Conservation (phyloP, 352 stramenopile genomes). For the Globisporangium barbulae region DNA sequence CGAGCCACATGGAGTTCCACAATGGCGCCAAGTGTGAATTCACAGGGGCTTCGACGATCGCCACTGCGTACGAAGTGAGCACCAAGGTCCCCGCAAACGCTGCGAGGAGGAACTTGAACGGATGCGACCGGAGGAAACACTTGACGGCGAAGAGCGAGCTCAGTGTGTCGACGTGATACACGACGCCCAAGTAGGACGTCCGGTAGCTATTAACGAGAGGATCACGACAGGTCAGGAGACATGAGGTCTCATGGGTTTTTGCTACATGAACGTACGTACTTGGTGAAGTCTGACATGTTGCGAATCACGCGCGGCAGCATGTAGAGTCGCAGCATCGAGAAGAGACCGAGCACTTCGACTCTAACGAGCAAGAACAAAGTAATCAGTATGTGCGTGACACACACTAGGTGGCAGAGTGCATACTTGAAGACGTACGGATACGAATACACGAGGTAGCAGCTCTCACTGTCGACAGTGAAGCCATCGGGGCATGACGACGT, state of each 20-base stretch:
- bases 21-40: conserved; percentile 62
- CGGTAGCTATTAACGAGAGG: conserved; percentile 43
- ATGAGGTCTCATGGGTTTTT: not conserved
- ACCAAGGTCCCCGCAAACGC: conserved; percentile 40
- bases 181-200: conserved; percentile 65
- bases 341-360: conserved; percentile 61
- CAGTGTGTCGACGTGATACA: conserved; percentile 76
- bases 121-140: conserved; percentile 67
- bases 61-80: conserved; percentile 56
- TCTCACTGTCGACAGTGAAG: conserved; percentile 28
- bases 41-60: conserved; percentile 62
- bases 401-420: too few species aligned
- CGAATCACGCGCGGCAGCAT: conserved; percentile 73
- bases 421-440: conserved; percentile 44
- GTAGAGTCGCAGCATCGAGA: conserved; percentile 69
- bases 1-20: conserved; percentile 63
- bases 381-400: too few species aligned
- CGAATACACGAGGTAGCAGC: conserved; percentile 67
- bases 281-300: conserved; percentile 75
- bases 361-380: conserved; percentile 20
- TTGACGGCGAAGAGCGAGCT: conserved; percentile 81
- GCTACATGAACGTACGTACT: conserved; percentile 24
- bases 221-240: not conserved
- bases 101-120: conserved; percentile 55
- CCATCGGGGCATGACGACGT: conserved; percentile 26